These are phyloP conservation scores for Senna tora DNA, from an alignment of 306 rosid genomes.

Conservation along the genomic window DNA sequence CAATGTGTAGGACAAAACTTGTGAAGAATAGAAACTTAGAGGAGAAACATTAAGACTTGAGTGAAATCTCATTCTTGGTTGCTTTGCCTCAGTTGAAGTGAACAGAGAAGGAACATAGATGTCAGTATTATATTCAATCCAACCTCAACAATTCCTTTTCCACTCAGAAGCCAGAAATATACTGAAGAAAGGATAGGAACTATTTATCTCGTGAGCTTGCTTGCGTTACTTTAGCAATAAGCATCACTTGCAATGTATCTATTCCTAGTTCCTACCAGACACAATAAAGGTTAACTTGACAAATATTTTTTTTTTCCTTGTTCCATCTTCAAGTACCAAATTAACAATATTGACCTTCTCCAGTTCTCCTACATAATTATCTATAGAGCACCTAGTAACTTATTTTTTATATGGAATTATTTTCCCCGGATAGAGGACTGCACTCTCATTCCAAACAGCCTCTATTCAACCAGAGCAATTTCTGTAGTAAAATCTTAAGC, in stretches of 20 bases:
- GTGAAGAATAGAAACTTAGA: background rate
- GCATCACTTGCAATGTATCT: constrained; percentile 9
- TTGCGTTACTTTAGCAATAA: background rate
- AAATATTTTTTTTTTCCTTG: background rate
- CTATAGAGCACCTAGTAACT: constrained; percentile 14
- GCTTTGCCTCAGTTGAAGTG: background rate
- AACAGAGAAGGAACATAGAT: constrained; percentile 23
- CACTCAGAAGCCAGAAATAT: no score
- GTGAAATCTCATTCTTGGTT: background rate
- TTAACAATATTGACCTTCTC: background rate
- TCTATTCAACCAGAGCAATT: background rate
- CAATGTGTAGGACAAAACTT: no score
- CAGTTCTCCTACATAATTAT: constrained; percentile 8
- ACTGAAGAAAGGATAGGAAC: background rate
- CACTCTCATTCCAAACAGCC: constrained; percentile 11
- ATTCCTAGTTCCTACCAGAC: background rate
- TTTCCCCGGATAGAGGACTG: constrained; percentile 17
- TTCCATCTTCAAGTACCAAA: constrained; percentile 11
- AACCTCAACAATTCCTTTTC: background rate
- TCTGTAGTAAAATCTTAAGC: background rate
- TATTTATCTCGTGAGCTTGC: background rate
- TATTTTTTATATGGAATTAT: constrained; percentile 15
- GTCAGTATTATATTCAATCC: constrained; percentile 15
- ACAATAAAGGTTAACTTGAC: background rate
- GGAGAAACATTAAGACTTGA: no score